A percentile compares a stretch with the other conserved stretches of the same genome.
Conservation (phyloP, 2,329 filamentous ascomycete genomes). For the Rhinocladiella similis region DNA sequence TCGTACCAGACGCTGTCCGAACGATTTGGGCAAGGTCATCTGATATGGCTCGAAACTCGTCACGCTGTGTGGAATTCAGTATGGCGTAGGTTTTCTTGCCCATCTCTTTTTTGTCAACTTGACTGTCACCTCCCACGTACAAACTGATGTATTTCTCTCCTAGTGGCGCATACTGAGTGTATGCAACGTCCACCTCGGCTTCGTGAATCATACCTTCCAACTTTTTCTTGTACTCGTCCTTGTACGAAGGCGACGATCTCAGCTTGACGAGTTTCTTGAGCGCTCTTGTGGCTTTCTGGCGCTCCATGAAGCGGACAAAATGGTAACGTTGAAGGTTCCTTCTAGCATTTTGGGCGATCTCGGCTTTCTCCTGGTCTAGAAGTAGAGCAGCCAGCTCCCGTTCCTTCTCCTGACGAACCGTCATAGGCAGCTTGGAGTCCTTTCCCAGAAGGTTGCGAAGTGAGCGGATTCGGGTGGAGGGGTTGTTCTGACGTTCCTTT, state of each 20-base stretch:
- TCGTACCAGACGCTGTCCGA: slow-evolving; percentile 26
- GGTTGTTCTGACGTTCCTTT: slow-evolving; percentile 25
- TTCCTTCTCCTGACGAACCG: slow-evolving; percentile 59
- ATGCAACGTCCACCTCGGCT: slow-evolving; percentile 61
- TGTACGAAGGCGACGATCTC: slow-evolving; percentile 1
- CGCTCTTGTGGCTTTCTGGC: slow-evolving; percentile 49
- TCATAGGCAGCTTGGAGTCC: slow-evolving; percentile 52
- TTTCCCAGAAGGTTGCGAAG: slow-evolving; percentile 29
- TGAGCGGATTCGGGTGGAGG: slow-evolving; percentile 29
- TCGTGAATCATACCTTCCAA: slow-evolving; percentile 40
- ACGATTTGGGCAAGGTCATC: slow-evolving; percentile 18
- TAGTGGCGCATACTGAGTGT: slow-evolving; percentile 63
- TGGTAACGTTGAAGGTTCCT: slow-evolving; percentile 64
- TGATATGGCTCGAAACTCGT: slow-evolving; percentile 26
- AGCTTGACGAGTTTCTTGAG: slow-evolving; percentile 38
- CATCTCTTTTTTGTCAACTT: slow-evolving; percentile 7
- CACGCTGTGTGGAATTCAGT: slow-evolving; percentile 24
- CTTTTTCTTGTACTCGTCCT: slow-evolving; percentile 26
- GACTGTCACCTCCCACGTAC: slow-evolving; percentile 41
- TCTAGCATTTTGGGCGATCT: slow-evolving; percentile 50
- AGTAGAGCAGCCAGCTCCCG: slow-evolving; percentile 58
- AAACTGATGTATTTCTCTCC: slow-evolving; percentile 60
- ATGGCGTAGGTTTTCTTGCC: slow-evolving; percentile 22
- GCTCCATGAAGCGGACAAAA: slow-evolving; percentile 64
- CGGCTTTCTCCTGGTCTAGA: slow-evolving; percentile 54